A percentile compares a stretch with the other conserved stretches of the same genome.
These are phyloP conservation scores for Ceratocystis destructans DNA, from an alignment of 2,329 filamentous ascomycete genomes.

Conservation along the genomic window DNA sequence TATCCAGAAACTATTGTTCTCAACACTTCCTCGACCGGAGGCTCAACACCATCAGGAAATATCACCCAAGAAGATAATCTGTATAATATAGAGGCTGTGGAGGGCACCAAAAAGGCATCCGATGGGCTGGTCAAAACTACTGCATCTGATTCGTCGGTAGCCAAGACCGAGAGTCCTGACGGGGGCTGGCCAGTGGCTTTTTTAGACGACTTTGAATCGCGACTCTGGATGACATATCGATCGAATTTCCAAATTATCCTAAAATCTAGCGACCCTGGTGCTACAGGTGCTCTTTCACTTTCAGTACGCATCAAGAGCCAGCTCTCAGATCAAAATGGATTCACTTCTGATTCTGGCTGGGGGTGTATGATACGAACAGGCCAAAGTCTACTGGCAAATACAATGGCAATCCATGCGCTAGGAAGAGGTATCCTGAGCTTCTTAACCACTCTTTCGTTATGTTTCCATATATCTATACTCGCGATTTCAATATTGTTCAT, in stretches of 20 bases:
- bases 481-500: background rate
- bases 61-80: background rate
- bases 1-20: background rate
- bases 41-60: background rate
- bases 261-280: constrained; percentile 60
- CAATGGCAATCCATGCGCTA: constrained; percentile 55
- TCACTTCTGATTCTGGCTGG: constrained; percentile 91
- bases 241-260: constrained; percentile 74
- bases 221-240: constrained; percentile 92
- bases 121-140: constrained; percentile 38
- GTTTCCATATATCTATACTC: too few relatives aligned
- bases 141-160: constrained; percentile 37
- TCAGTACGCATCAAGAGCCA: constrained; percentile 72
- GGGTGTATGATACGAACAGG: constrained; percentile 98
- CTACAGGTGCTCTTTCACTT: constrained; percentile 59
- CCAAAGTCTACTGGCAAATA: constrained; percentile 82
- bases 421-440: constrained; percentile 52
- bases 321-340: constrained; percentile 63
- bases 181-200: constrained; percentile 73
- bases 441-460: background rate
- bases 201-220: constrained; percentile 82
- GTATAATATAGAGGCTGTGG: constrained; percentile 24
- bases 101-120: constrained; percentile 30
- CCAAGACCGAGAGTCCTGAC: constrained; percentile 24
- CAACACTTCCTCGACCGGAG: background rate